Evolutionary conservation across 768 basidiomycete genomes (phyloP).

Genomic region (Phylloporus sp.): DNA sequence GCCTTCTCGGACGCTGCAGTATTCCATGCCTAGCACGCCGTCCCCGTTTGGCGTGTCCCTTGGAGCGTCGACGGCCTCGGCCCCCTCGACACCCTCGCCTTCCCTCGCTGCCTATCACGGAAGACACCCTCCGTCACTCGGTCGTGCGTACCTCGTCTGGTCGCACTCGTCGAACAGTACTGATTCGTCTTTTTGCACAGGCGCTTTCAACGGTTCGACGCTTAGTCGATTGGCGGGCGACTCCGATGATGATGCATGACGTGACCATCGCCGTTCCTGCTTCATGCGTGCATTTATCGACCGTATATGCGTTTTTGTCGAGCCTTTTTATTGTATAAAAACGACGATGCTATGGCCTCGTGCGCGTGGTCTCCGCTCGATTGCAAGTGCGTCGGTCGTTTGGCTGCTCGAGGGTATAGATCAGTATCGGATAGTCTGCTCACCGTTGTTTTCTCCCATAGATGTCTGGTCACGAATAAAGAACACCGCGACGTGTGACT

Average conservation of each 20-base stretch:
- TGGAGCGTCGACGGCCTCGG: conserved; percentile 25
- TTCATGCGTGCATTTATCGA: conserved; percentile 9
- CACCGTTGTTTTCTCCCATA: not conserved
- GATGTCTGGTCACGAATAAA: no score
- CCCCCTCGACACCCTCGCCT: conserved; percentile 33
- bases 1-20: conserved; percentile 30
- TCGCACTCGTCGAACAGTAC: not conserved
- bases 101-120: conserved; percentile 39
- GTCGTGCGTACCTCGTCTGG: conserved; percentile 27
- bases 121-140: conserved; percentile 31
- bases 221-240: conserved; percentile 25
- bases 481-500: no score
- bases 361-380: not conserved
- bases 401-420: no score
- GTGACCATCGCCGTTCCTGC: not conserved
- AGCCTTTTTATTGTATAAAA: conserved; percentile 6
- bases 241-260: conserved; percentile 29
- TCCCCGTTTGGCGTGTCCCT: conserved; percentile 36
- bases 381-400: no score
- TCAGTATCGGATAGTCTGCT: not conserved
- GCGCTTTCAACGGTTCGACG: conserved; percentile 26
- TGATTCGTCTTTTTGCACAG: conserved; percentile 8
- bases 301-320: conserved; percentile 1
- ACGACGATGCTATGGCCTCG: not conserved
- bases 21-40: conserved; percentile 34